Base-by-base conservation (phyloP, 805 yeast genomes). In the Candida sanyiensis region DNA sequence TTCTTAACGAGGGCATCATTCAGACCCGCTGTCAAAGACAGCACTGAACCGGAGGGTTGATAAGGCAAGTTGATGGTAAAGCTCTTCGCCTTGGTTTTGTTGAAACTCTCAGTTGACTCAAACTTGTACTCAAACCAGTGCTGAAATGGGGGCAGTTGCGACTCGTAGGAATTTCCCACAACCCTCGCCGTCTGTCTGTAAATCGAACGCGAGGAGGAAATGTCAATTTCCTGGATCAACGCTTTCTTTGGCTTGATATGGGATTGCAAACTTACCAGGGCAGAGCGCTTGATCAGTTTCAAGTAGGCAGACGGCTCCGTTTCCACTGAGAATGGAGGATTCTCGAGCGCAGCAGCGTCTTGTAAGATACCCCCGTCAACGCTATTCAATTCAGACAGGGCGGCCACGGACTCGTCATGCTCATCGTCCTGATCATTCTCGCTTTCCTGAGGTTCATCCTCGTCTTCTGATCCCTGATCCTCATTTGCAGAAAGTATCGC, bases 1-100 rank as follows among this genome's bases (percentile, higher is more conserved):
- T 52, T 65, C 44, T 55, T 58, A 41, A 57, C 57, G 42, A 67
- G 62, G 22, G 59, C 50, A 35, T 66, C 68, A 45, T 70, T 65
- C 37, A 79, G 58, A 20, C 64, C 58, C 4, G 71, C 69, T 17
- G 64, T 51, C 4, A 76, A 54, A 5, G 70, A 61, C 33, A 31
- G 18, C 13, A 76, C 54, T 1, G 77, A 67, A 24, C 69, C 67
- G 28, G 73, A 15, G 4, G 43, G 70, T 31, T 62, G 60, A 10
- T 66, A 56, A 10, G 81, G 78, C 37, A 79, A 56, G 12, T 65
- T 63, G 18, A 75, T 45, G 6, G 77, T 48, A 48, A 63, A 71
- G 9, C 69, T 62, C 13, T 62, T 52, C 1, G 64, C 56, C 16
- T 59, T 61, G 38, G 25, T 22, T 16, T 26, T 37, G 5, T 16